Base-by-base conservation (phyloP, 495 filamentous ascomycete species). In the Hypoxylon fragiforme region DNA sequence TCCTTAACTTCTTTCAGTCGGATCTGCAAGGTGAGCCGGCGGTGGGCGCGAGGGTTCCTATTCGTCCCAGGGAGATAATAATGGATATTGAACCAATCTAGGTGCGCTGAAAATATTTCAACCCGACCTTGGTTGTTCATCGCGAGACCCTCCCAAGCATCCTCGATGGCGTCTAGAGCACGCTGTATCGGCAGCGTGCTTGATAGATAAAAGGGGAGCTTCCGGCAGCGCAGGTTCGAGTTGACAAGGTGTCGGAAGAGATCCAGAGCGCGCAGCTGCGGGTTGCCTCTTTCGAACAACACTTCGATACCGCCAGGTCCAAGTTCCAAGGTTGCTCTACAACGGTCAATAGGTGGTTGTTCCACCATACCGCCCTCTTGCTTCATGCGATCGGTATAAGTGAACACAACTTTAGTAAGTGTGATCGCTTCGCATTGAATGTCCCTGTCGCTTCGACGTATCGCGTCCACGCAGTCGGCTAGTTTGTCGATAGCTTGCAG, bases 221-320 rank as follows among this genome's bases (percentile, higher is more conserved):
- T 52, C 12, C 53, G 48, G 32, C 73, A 70, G 5, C 58, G 59
- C 13, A 57, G 57, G 0, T 60, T 46, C 9, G 67, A 71, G 65
- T 91, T 91, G 42, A 94, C 69, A 30, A 81, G 72, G 13, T 72
- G 72, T 5, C 78, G 79, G 9, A 97, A 73, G 21, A 80, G 71
- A 44, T 87, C 82, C 28, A 81, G 72, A 14, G 91, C 84, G 12
- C 87, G 82, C 36, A 86, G 75, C 65, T 96, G 91, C 0, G 92
- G 92, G 55, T 90, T 95, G 11, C 75, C 74, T 15, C 64, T 62
- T 15, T 85, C 80, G 16, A 97, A 73, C 9, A 62, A 50, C 8
- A 90, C 54, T n/a, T 70, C 54, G 63, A 82, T 75, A 3, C 57
- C 40, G 22, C 54, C 62, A 36, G 32, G 58, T 19, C 35, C 49